Conservation (phyloP, 306 rosid genomes). For the Malus sieversii region DNA sequence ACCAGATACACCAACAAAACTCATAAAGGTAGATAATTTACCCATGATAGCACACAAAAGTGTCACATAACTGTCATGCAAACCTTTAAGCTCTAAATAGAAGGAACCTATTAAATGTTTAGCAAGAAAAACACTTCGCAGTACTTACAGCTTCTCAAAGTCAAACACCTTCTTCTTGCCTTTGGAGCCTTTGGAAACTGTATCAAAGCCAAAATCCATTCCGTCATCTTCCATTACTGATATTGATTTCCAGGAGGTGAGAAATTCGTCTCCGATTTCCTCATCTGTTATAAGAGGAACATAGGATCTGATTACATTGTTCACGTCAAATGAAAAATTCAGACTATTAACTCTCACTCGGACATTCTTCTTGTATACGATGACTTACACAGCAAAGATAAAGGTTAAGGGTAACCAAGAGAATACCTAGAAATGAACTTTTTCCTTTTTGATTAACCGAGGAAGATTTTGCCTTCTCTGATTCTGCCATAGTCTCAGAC, state of each 20-base stretch:
- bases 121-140: neutral
- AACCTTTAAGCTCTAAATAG: neutral
- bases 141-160: constrained; percentile 71
- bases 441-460: constrained; percentile 44
- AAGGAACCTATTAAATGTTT: neutral
- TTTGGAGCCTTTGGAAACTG: constrained; percentile 50
- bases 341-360: neutral
- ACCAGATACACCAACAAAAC: neutral
- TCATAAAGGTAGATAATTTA: neutral
- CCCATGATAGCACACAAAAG: neutral
- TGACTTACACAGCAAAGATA: constrained; percentile 10
- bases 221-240: constrained; percentile 63
- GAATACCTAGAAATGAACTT: constrained; percentile 49
- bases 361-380: neutral
- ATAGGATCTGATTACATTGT: neutral
- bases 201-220: constrained; percentile 64
- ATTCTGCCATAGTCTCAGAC: constrained; percentile 51
- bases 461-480: constrained; percentile 48
- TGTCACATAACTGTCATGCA: neutral
- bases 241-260: constrained; percentile 85
- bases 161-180: constrained; percentile 62
- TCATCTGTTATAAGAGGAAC: constrained; percentile 43
- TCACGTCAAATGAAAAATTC: neutral
- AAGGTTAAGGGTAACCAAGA: constrained; percentile 7
- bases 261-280: constrained; percentile 66